A percentile compares a stretch with the other conserved stretches of the same genome.
Conservation (phyloP, 1,284 basidiomycete species). For the Ceratobasidium sp. region DNA sequence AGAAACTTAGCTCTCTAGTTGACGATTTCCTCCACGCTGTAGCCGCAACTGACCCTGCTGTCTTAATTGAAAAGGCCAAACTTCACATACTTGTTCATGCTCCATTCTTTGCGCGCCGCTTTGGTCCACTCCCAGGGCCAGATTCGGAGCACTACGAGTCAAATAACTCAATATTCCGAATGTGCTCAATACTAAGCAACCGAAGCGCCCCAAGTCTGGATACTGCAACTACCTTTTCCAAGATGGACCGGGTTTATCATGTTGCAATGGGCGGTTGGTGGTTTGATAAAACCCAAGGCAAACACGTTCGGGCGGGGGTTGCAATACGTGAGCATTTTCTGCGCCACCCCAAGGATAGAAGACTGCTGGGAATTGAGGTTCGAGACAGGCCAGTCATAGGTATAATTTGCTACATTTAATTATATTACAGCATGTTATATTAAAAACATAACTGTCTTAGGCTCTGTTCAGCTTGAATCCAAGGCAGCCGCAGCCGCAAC, state of each 20-base stretch:
- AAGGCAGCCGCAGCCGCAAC: neutral
- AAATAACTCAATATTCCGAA: slow-evolving; percentile 43
- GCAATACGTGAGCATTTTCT: neutral
- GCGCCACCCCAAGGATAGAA: neutral
- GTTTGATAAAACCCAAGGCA: neutral
- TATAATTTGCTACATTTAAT: neutral
- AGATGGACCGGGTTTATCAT: slow-evolving; percentile 41
- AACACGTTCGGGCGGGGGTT: neutral
- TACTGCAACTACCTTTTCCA: slow-evolving; percentile 39
- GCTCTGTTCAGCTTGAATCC: neutral
- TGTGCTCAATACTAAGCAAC: slow-evolving; percentile 45
- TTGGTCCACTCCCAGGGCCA: slow-evolving; percentile 44
- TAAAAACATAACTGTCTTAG: too few species aligned
- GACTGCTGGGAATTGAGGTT: neutral
- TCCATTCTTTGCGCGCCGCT: slow-evolving; percentile 40
- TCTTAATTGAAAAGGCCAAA: slow-evolving; percentile 44
- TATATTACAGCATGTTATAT: neutral
- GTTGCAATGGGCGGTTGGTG: slow-evolving; percentile 45
- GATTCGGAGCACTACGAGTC: slow-evolving; percentile 43
- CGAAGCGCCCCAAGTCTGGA: slow-evolving; percentile 46
- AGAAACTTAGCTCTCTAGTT: neutral
- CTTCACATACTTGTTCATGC: slow-evolving; percentile 45
- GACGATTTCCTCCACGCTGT: slow-evolving; percentile 26
- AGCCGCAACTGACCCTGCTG: neutral
- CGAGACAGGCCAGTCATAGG: neutral